These are phyloP conservation scores for Gnomoniopsis smithogilvyi DNA, from an alignment of 2,329 filamentous ascomycete genomes.

Conservation along the genomic window DNA sequence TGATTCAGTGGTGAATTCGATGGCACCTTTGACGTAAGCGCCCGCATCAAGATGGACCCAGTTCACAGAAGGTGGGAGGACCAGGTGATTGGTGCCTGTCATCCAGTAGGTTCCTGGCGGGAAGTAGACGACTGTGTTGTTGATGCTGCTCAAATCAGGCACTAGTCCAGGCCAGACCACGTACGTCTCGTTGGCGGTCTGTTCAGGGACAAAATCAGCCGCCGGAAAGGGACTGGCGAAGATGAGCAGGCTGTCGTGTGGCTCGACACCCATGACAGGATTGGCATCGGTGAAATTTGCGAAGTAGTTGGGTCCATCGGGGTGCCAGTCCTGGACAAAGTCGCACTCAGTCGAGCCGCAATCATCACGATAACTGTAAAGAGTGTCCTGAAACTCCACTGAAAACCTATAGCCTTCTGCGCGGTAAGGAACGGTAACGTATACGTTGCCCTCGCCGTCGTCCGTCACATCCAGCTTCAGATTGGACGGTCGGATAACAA, in stretches of 20 bases:
- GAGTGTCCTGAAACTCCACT: constrained; percentile 29
- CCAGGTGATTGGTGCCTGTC: constrained; percentile 7
- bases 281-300: constrained; percentile 17
- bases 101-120: constrained; percentile 31
- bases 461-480: constrained; percentile 22
- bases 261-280: constrained; percentile 25
- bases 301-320: constrained; percentile 23
- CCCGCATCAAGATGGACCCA: constrained; percentile 30
- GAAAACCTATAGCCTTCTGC: constrained; percentile 27
- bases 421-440: constrained; percentile 26
- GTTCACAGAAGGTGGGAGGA: constrained; percentile 8
- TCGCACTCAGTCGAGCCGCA: neutral
- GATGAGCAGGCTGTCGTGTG: constrained; percentile 28
- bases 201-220: constrained; percentile 19
- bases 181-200: constrained; percentile 16
- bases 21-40: constrained; percentile 35
- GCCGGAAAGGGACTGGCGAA: constrained; percentile 29
- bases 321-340: constrained; percentile 11
- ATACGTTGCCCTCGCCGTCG: constrained; percentile 20
- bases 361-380: constrained; percentile 25
- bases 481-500: constrained; percentile 27
- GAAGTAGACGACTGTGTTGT: constrained; percentile 23
- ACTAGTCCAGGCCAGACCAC: constrained; percentile 24
- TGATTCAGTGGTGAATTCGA: constrained; percentile 27
- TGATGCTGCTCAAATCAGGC: constrained; percentile 18